Evolutionary conservation across 179 eudicot genomes (phyloP).

Genomic region (Pouteria campechiana): DNA sequence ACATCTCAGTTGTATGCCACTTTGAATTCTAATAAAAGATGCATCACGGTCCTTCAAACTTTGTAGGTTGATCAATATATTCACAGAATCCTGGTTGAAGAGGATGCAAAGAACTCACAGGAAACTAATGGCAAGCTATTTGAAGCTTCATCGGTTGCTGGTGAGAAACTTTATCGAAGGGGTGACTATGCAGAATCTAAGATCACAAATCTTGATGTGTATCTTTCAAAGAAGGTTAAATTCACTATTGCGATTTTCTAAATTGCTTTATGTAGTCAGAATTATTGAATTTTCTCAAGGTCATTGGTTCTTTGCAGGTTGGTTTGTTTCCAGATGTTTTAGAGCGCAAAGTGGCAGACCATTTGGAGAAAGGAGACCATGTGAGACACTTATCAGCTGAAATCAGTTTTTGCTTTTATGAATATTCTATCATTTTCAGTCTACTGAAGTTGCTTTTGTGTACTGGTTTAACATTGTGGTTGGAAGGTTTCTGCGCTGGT

Average conservation of each 20-base stretch:
- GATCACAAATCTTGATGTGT: conserved; percentile 48
- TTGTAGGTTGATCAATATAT: conserved; percentile 83
- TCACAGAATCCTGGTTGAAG: conserved; percentile 84
- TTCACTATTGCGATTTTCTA: no score
- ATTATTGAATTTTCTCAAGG: no score
- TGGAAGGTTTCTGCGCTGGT: conserved; percentile 88
- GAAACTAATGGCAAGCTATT: conserved; percentile 33
- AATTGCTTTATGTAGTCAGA: no score
- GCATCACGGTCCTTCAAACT: background rate
- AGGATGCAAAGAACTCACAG: conserved; percentile 40
- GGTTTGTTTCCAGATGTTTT: conserved; percentile 89
- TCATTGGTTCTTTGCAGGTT: conserved; percentile 46
- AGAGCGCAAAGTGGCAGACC: conserved; percentile 61
- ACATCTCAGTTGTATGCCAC: no score
- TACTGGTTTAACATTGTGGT: conserved; percentile 16
- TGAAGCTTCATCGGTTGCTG: conserved; percentile 54
- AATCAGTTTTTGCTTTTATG: background rate
- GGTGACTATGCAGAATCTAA: conserved; percentile 55
- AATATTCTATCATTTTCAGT: no score
- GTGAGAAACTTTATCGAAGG: conserved; percentile 53
- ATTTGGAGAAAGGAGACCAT: conserved; percentile 63
- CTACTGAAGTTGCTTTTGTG: background rate
- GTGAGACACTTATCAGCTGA: conserved; percentile 34
- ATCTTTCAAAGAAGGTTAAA: conserved; percentile 80
- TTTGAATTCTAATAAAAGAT: no score